Conservation (phyloP, 106 monocot genomes). For the Allium fistulosum region DNA sequence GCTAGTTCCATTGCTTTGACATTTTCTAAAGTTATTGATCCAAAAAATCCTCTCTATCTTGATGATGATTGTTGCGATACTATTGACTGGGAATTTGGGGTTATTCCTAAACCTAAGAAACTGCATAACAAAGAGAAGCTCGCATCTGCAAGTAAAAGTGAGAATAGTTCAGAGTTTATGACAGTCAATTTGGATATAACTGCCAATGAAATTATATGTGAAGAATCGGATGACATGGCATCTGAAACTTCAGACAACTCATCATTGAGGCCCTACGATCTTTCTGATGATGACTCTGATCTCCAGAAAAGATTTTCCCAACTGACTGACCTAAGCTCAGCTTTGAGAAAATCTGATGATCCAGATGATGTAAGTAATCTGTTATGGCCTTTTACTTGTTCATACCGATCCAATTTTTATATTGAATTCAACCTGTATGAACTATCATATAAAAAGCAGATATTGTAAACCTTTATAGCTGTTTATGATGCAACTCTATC, state of each 20-base stretch:
- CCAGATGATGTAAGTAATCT: constrained; percentile 65
- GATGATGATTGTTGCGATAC: constrained; percentile 60
- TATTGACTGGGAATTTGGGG: constrained; percentile 92
- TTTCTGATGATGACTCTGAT: constrained; percentile 86
- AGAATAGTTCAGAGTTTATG: constrained; percentile 25
- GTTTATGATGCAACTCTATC: neutral
- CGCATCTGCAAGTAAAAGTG: constrained; percentile 4
- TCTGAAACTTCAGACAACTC: constrained; percentile 73
- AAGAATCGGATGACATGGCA: constrained; percentile 22
- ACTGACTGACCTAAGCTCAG: constrained; percentile 56
- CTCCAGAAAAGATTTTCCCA: constrained; percentile 63
- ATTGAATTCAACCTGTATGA: too few species aligned
- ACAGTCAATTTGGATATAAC: constrained; percentile 12
- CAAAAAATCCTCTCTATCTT: constrained; percentile 87
- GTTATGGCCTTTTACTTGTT: constrained; percentile 1
- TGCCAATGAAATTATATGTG: constrained; percentile 1
- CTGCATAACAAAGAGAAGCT: neutral
- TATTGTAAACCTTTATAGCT: neutral
- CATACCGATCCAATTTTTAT: neutral
- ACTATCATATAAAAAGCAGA: too few species aligned
- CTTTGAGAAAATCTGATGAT: constrained; percentile 87
- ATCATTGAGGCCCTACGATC: constrained; percentile 92
- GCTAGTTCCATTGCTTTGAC: constrained; percentile 80
- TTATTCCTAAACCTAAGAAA: constrained; percentile 29
- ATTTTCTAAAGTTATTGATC: constrained; percentile 92